Evolutionary conservation across 768 basidiomycete species (phyloP).

Genomic region (Peribolospora kevripleyi): DNA sequence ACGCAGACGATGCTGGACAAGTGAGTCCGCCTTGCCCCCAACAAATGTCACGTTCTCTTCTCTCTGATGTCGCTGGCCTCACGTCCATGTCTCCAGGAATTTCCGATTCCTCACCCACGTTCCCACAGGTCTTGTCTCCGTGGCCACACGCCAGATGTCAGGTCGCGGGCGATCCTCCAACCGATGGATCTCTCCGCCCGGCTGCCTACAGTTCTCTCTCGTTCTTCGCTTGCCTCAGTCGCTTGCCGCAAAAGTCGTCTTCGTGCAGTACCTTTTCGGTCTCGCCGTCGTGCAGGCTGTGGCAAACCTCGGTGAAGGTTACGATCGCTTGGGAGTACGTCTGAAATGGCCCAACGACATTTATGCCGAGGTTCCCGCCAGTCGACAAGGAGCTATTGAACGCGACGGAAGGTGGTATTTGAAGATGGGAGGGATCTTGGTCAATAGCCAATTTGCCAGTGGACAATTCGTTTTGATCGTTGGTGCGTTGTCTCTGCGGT

Average conservation of each 20-base stretch:
- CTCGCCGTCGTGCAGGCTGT: constrained; percentile 65
- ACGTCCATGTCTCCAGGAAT: constrained; percentile 33
- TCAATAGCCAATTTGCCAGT: constrained; percentile 60
- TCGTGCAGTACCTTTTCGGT: constrained; percentile 76
- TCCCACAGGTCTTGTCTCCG: constrained; percentile 50
- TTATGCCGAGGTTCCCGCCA: constrained; percentile 31
- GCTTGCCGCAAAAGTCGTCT: constrained; percentile 48
- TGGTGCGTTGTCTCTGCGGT: constrained; percentile 28
- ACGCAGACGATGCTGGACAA: constrained; percentile 87
- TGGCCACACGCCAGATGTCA: constrained; percentile 66
- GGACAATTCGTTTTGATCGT: constrained; percentile 52
- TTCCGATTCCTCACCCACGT: constrained; percentile 40
- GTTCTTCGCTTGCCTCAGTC: constrained; percentile 36
- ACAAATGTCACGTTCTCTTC: neutral
- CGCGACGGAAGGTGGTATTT: constrained; percentile 23
- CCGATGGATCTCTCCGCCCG: constrained; percentile 72
- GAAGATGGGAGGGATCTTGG: constrained; percentile 79
- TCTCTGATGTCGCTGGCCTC: neutral
- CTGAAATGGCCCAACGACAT: constrained; percentile 97
- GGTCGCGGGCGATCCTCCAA: constrained; percentile 76
- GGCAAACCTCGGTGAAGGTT: constrained; percentile 24
- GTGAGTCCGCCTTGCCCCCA: constrained; percentile 27
- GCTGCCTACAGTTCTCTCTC: constrained; percentile 65
- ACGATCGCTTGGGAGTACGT: constrained; percentile 33
- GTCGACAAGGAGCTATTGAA: constrained; percentile 23